phyloP scores from a whole-genome alignment of 352 stramenopile species.

The Blastocystis sp. region DNA sequence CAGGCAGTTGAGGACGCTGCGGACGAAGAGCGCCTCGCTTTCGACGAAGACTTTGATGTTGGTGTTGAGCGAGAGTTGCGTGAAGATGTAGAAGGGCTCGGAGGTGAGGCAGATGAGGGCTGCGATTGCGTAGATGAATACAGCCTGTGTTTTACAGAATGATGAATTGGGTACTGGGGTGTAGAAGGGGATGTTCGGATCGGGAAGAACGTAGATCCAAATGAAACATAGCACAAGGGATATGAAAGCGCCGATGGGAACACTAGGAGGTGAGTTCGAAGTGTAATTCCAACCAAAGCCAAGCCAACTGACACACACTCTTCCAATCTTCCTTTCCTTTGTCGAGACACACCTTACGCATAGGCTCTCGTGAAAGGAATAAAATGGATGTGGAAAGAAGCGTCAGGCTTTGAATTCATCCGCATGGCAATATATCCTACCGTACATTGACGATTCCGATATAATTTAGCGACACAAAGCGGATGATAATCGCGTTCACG shows the following conservation, averaged over 20 bases:
- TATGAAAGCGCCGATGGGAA: conserved; percentile 40
- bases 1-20: conserved; percentile 33
- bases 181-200: conserved; percentile 49
- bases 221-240: conserved; percentile 31
- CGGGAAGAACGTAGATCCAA: conserved; percentile 44
- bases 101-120: conserved; percentile 46
- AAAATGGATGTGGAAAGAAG: conserved; percentile 43
- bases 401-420: conserved; percentile 9
- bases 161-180: neutral
- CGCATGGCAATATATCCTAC: neutral
- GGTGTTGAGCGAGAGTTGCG: conserved; percentile 25
- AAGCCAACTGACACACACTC: conserved; percentile 14
- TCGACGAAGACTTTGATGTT: conserved; percentile 67
- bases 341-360: conserved; percentile 66
- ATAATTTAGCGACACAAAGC: conserved; percentile 31
- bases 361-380: conserved; percentile 55
- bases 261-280: neutral
- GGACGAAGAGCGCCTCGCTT: conserved; percentile 12
- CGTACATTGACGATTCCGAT: conserved; percentile 52
- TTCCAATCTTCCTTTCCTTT: conserved; percentile 21
- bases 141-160: neutral
- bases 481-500: conserved; percentile 46
- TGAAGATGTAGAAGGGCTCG: conserved; percentile 43
- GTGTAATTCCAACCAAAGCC: neutral
- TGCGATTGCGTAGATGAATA: conserved; percentile 18